Percentiles rank a stretch among this genome's conserved stretches.
Conservation (phyloP, 108 stramenopile species). For the Pseudonitzschia delicatissima region DNA sequence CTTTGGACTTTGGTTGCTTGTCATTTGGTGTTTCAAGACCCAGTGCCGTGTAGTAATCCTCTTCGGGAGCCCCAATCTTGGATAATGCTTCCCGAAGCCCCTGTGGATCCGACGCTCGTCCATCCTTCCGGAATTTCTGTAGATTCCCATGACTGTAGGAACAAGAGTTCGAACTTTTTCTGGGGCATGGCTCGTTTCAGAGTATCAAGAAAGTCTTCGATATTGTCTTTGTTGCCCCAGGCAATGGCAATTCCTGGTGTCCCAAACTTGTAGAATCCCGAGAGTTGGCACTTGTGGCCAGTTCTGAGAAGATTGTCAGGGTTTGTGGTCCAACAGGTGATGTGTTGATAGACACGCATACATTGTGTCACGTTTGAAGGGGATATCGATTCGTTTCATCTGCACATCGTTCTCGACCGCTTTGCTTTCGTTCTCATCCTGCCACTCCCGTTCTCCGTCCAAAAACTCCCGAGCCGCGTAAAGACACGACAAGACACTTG, state of each 20-base stretch:
- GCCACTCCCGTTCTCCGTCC: constrained; percentile 25
- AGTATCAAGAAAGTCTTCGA: constrained; percentile 12
- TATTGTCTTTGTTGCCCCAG: not conserved
- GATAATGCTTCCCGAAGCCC: not conserved
- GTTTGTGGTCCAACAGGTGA: constrained; percentile 16
- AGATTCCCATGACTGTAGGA: not conserved
- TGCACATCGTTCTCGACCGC: not conserved
- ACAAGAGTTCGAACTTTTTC: constrained; percentile 12
- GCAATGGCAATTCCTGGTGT: constrained; percentile 14
- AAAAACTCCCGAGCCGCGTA: constrained; percentile 69
- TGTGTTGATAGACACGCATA: constrained; percentile 16
- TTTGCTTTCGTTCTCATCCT: not conserved
- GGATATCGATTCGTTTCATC: not conserved
- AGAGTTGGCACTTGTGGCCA: constrained; percentile 1
- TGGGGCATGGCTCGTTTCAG: constrained; percentile 15
- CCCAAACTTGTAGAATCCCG: constrained; percentile 20
- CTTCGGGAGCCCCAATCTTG: constrained; percentile 1
- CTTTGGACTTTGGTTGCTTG: not conserved
- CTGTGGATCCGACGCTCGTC: not conserved
- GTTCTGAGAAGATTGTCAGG: constrained; percentile 8
- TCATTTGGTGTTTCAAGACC: constrained; percentile 1
- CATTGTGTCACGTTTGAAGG: not conserved
- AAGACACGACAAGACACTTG: constrained; percentile 59
- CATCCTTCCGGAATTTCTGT: constrained; percentile 1
- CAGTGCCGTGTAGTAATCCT: constrained; percentile 10